Percentiles rank a stretch among this genome's conserved stretches.
Evolutionary conservation across 768 basidiomycete species (phyloP).

Genomic region (Vishniacozyma victoriae): DNA sequence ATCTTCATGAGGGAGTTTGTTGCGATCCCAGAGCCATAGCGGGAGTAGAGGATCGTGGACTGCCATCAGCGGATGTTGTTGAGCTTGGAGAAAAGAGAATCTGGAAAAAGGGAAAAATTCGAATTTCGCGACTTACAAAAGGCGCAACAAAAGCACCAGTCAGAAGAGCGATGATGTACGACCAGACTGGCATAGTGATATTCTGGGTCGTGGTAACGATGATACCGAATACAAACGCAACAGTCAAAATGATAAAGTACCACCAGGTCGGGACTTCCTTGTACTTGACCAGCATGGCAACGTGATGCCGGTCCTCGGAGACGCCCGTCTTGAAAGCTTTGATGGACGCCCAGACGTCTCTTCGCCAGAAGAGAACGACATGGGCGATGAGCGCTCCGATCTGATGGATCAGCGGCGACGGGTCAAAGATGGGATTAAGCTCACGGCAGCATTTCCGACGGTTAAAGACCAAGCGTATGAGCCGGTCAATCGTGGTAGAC

Average conservation of each 20-base stretch:
- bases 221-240: neutral
- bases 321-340: too few relatives aligned
- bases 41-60: conserved; percentile 53
- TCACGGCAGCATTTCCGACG: conserved; percentile 9
- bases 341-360: conserved; percentile 47
- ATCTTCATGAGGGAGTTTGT: conserved; percentile 53
- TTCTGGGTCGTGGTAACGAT: neutral
- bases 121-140: neutral
- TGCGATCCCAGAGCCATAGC: conserved; percentile 60
- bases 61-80: neutral
- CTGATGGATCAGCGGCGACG: conserved; percentile 34
- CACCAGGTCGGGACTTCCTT: neutral
- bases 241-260: neutral
- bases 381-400: conserved; percentile 61
- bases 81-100: too few relatives aligned
- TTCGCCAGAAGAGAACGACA: conserved; percentile 57
- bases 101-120: too few relatives aligned
- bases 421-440: too few relatives aligned
- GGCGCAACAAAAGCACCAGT: neutral
- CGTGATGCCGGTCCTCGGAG: neutral
- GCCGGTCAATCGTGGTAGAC: conserved; percentile 54
- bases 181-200: neutral
- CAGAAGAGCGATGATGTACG: neutral
- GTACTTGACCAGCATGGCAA: neutral
- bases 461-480: conserved; percentile 45